These are phyloP conservation scores for Cucumis melo DNA, from an alignment of 306 rosid species.

Conservation along the genomic window DNA sequence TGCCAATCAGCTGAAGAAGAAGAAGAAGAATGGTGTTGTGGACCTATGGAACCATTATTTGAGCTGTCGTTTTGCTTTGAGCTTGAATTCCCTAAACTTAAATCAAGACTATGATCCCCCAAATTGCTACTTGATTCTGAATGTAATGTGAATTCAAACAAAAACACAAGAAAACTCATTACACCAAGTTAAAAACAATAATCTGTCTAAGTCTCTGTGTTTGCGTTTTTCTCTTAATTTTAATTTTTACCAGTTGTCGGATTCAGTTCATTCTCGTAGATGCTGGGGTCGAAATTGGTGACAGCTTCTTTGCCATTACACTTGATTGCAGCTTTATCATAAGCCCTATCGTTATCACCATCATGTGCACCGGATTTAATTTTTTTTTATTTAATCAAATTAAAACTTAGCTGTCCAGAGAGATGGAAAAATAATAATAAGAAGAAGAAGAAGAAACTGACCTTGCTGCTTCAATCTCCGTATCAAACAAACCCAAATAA, in stretches of 20 bases:
- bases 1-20: not conserved
- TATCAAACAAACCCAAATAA: conserved; percentile 85
- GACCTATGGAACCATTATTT: conserved; percentile 14
- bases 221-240: not conserved
- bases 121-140: conserved; percentile 28
- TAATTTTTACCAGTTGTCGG: conserved; percentile 32
- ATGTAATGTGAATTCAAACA: not conserved
- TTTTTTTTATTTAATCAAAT: not conserved
- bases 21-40: not conserved
- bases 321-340: conserved; percentile 97
- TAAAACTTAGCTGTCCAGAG: not conserved
- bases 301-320: conserved; percentile 97
- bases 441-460: conserved; percentile 10
- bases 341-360: conserved; percentile 44
- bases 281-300: conserved; percentile 92
- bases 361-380: not conserved
- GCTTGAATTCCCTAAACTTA: conserved; percentile 52
- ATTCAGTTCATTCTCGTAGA: conserved; percentile 68
- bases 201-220: not conserved
- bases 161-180: no score
- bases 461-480: conserved; percentile 98
- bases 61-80: conserved; percentile 20
- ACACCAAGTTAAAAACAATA: not conserved
- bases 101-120: conserved; percentile 46
- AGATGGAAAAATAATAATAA: no score